phyloP scores from a whole-genome alignment of 1,139 yeast species.

The Nakaseomyces sp. region DNA sequence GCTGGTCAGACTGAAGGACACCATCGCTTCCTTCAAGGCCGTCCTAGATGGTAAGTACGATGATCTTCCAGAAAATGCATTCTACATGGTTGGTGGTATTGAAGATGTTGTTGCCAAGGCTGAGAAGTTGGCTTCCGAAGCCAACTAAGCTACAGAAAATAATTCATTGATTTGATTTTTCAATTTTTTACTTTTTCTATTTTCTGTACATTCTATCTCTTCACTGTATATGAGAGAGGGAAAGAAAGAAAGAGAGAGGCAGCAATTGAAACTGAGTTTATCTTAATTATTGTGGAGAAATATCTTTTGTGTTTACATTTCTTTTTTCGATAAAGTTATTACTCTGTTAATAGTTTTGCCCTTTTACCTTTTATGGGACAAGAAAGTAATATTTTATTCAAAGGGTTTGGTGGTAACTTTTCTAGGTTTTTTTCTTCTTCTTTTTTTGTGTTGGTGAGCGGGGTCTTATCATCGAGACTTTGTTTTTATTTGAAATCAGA shows the following conservation, averaged over 20 bases:
- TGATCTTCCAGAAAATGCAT: conserved; percentile 96
- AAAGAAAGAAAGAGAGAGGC: not conserved
- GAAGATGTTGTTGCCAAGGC: conserved; percentile 98
- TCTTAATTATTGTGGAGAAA: no score
- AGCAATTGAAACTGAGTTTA: no score
- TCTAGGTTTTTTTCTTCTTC: no score
- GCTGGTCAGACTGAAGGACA: conserved; percentile 93
- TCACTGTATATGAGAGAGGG: no score
- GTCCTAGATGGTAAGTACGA: conserved; percentile 98
- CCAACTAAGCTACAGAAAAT: conserved; percentile 46
- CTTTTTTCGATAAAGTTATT: not conserved
- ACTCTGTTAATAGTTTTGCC: not conserved
- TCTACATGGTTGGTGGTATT: conserved; percentile 99
- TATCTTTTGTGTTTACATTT: no score
- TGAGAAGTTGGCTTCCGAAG: conserved; percentile 94
- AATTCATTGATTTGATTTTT: no score
- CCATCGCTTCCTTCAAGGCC: conserved; percentile 89
- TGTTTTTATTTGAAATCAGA: not conserved
- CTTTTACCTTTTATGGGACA: not conserved
- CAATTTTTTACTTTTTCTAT: conserved; percentile 1
- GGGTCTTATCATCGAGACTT: not conserved
- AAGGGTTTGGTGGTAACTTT: not conserved
- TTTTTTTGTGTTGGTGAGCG: no score
- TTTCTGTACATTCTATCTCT: conserved; percentile 1
- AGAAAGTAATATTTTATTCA: not conserved